These are phyloP conservation scores for Farysia itapuensis DNA, from an alignment of 1,284 basidiomycete genomes.

Conservation along the genomic window DNA sequence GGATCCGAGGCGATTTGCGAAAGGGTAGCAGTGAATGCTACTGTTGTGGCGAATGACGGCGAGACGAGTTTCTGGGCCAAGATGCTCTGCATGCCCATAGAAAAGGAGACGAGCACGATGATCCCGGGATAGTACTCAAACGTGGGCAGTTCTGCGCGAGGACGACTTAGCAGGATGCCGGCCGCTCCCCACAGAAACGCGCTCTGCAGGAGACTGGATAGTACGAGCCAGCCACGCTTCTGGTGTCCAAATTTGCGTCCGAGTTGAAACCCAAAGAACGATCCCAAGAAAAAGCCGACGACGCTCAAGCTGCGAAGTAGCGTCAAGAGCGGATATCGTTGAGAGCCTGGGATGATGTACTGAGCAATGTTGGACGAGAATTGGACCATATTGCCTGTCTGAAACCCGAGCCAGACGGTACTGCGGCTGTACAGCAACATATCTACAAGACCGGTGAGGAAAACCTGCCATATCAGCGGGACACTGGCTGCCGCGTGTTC, in stretches of 20 bases:
- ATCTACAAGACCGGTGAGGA: conserved; percentile 47
- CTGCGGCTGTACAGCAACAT: conserved; percentile 44
- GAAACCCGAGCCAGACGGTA: conserved; percentile 46
- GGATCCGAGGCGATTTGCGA: conserved; percentile 51
- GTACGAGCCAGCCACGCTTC: conserved; percentile 35
- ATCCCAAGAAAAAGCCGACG: conserved; percentile 43
- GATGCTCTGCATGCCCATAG: conserved; percentile 50
- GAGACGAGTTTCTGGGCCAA: conserved; percentile 46
- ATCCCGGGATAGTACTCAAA: conserved; percentile 44
- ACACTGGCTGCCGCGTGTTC: conserved; percentile 38
- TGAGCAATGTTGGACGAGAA: conserved; percentile 51
- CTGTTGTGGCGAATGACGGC: conserved; percentile 49
- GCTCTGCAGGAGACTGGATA: conserved; percentile 41
- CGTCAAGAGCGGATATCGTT: conserved; percentile 35
- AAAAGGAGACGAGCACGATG: conserved; percentile 35
- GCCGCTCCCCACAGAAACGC: conserved; percentile 37
- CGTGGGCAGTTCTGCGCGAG: conserved; percentile 31
- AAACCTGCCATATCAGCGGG: conserved; percentile 46
- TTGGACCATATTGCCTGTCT: conserved; percentile 53
- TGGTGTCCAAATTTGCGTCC: conserved; percentile 33
- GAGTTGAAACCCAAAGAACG: conserved; percentile 19
- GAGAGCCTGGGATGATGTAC: conserved; percentile 40
- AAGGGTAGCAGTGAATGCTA: conserved; percentile 52
- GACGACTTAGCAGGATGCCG: conserved; percentile 42
- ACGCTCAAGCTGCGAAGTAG: conserved; percentile 38